Conservation (phyloP, 2,329 filamentous ascomycete genomes). For the Penicillium sp. region DNA sequence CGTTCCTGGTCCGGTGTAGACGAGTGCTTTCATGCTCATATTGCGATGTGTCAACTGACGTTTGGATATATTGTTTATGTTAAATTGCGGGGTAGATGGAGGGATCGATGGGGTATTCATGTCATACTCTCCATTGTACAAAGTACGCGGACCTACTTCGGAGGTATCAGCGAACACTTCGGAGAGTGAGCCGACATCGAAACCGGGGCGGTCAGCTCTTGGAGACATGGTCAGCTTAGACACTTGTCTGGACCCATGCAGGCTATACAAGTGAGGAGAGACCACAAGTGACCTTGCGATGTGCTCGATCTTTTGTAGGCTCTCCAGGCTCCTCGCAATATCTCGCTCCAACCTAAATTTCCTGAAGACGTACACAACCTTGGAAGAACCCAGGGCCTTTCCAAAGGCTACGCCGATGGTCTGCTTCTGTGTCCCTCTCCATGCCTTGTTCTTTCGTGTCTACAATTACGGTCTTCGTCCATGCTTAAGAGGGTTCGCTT, state of each 20-base stretch:
- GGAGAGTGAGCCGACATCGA: not conserved
- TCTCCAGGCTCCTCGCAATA: no score
- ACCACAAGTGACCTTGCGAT: not conserved
- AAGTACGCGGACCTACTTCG: not conserved
- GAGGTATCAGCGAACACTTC: not conserved
- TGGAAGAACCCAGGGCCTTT: no score
- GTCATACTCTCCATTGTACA: not conserved
- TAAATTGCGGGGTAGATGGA: not conserved
- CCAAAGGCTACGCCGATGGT: no score
- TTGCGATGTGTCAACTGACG: not conserved
- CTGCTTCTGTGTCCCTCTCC: no score
- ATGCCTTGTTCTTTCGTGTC: no score
- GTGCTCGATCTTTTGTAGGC: no score
- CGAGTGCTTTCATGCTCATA: conserved; percentile 50
- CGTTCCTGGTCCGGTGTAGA: conserved; percentile 41
- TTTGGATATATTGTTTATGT: not conserved
- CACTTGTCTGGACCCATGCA: not conserved
- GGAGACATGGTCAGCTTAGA: not conserved
- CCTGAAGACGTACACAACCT: no score
- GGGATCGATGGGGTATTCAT: not conserved
- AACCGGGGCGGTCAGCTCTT: not conserved
- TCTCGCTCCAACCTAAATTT: no score
- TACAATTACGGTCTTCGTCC: no score
- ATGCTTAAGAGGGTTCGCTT: no score
- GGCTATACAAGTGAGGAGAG: not conserved